Conservation (phyloP, 805 yeast genomes). For the Candida tibetensis region DNA sequence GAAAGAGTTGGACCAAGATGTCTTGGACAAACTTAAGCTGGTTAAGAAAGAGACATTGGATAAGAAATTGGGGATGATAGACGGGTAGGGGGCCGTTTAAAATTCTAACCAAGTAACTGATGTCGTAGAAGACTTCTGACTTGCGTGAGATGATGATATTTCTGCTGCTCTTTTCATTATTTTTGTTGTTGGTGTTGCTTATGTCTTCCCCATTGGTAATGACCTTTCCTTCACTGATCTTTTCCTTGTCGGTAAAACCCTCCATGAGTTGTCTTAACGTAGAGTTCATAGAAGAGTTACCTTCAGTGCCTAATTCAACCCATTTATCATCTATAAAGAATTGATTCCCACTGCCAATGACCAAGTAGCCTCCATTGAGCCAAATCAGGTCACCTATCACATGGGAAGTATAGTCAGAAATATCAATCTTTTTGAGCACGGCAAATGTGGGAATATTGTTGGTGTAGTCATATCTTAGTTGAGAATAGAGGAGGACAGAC, state of each 20-base stretch:
- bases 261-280: constrained; percentile 43
- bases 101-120: constrained; percentile 70
- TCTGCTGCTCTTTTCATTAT: constrained; percentile 12
- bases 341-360: constrained; percentile 88
- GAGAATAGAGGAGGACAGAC: constrained; percentile 68
- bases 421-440: constrained; percentile 69
- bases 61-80: constrained; percentile 85
- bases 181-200: neutral
- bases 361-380: constrained; percentile 75
- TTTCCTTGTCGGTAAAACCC: constrained; percentile 20
- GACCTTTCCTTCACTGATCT: constrained; percentile 25
- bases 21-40: constrained; percentile 53
- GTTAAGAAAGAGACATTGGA: constrained; percentile 68
- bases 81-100: constrained; percentile 87
- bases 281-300: constrained; percentile 43
- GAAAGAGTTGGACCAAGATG: constrained; percentile 53
- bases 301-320: constrained; percentile 27
- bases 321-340: constrained; percentile 75
- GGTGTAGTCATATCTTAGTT: constrained; percentile 85
- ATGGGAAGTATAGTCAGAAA: constrained; percentile 70
- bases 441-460: constrained; percentile 75
- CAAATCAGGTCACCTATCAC: constrained; percentile 86
- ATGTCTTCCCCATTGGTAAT: neutral
- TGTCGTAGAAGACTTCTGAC: constrained; percentile 30
- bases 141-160: too few relatives aligned